A percentile compares a stretch with the other conserved stretches of the same genome.
These are phyloP conservation scores for Aspergillus baeticus DNA, from an alignment of 495 filamentous ascomycete genomes.

Conservation along the genomic window DNA sequence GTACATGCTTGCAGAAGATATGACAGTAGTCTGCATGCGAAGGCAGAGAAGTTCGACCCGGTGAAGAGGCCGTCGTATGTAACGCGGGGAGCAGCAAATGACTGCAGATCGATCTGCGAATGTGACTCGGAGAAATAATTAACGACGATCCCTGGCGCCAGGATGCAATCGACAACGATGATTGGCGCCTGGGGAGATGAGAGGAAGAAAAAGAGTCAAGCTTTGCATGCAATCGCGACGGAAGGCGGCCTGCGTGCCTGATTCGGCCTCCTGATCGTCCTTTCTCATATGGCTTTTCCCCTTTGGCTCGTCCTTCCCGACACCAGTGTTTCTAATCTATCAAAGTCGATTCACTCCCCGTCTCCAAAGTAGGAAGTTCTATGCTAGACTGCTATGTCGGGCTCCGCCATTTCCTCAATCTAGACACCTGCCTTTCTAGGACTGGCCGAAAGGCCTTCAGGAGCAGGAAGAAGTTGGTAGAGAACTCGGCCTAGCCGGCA, in stretches of 20 bases:
- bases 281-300: neutral
- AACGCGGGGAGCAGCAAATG: neutral
- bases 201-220: constrained; percentile 5
- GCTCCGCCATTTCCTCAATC: neutral
- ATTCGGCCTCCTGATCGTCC: constrained; percentile 10
- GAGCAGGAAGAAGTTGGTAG: too few species aligned
- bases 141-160: neutral
- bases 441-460: too few species aligned
- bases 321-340: constrained; percentile 1
- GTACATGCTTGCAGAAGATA: neutral
- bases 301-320: neutral
- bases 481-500: neutral
- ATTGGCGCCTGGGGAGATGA: constrained; percentile 9
- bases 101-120: neutral
- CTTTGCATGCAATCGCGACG: constrained; percentile 5
- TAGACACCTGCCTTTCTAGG: neutral
- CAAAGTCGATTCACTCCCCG: too few species aligned
- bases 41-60: neutral
- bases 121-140: constrained; percentile 3
- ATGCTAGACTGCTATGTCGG: neutral
- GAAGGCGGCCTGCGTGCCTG: constrained; percentile 6
- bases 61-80: neutral
- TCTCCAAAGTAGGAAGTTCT: too few species aligned
- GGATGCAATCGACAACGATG: neutral
- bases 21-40: too few species aligned